A percentile compares a stretch with the other conserved stretches of the same genome.
These are phyloP conservation scores for Lyophyllum semitale DNA, from an alignment of 768 basidiomycete genomes.

Conservation along the genomic window DNA sequence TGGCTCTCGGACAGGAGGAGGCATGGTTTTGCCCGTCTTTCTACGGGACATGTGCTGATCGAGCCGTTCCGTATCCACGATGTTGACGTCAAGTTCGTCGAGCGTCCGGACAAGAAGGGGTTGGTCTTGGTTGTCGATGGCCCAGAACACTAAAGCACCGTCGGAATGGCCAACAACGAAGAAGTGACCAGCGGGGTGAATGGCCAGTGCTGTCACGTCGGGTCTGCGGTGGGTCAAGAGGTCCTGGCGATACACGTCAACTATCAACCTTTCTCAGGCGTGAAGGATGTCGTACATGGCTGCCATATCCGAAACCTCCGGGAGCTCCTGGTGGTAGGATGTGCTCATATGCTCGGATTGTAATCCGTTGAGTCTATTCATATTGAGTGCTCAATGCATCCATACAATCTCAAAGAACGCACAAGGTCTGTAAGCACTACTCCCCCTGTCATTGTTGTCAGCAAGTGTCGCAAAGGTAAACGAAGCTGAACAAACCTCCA, in stretches of 20 bases:
- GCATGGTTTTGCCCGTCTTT: slow-evolving; percentile 14
- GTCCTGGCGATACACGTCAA: slow-evolving; percentile 37
- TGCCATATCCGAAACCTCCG: slow-evolving; percentile 67
- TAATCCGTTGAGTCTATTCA: slow-evolving; percentile 47
- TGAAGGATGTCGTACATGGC: slow-evolving; percentile 40
- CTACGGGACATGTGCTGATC: slow-evolving; percentile 38
- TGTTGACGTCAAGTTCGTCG: slow-evolving; percentile 51
- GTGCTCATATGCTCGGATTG: slow-evolving; percentile 66
- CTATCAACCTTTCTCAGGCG: neutral
- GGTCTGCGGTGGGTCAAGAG: slow-evolving; percentile 72
- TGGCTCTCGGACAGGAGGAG: slow-evolving; percentile 54
- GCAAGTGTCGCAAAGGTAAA: neutral
- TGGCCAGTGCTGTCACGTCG: slow-evolving; percentile 66
- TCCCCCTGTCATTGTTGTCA: slow-evolving; percentile 46
- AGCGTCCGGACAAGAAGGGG: slow-evolving; percentile 77
- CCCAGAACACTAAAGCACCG: slow-evolving; percentile 84
- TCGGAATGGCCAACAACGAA: slow-evolving; percentile 83
- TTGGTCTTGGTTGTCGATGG: slow-evolving; percentile 73
- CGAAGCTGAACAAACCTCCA: slow-evolving; percentile 47
- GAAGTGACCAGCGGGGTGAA: slow-evolving; percentile 76
- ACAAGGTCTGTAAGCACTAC: slow-evolving; percentile 63
- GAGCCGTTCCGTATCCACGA: slow-evolving; percentile 49
- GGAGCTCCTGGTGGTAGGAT: slow-evolving; percentile 79
- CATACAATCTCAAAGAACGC: slow-evolving; percentile 12
- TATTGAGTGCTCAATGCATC: slow-evolving; percentile 3